phyloP scores from a whole-genome alignment of 331 rosid genomes.

The Acacia concinna region DNA sequence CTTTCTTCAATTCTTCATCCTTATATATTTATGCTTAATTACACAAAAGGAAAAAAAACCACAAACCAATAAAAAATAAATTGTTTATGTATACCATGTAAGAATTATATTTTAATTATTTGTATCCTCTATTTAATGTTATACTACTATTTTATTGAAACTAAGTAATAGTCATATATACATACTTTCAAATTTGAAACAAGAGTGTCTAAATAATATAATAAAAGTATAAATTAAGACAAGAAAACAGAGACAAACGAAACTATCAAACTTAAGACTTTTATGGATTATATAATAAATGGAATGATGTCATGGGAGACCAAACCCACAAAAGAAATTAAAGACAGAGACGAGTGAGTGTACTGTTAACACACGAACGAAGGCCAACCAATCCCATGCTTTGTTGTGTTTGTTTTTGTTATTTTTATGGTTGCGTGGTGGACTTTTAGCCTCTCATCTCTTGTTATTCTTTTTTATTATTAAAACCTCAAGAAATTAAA shows the following conservation, averaged over 20 bases:
- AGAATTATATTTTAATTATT: no score
- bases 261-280: not conserved
- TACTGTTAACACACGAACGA: not conserved
- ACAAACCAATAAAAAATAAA: not conserved
- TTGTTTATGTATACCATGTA: no score
- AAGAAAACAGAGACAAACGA: not conserved
- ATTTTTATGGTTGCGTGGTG: constrained; percentile 24
- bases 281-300: not conserved
- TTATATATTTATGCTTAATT: not conserved
- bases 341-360: constrained; percentile 7
- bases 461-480: not conserved
- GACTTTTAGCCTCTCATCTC: constrained; percentile 8
- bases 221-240: not conserved
- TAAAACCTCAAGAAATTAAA: not conserved
- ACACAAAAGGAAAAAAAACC: not conserved
- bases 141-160: no score
- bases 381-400: not conserved
- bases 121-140: no score
- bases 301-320: not conserved
- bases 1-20: not conserved
- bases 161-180: not conserved
- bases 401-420: not conserved
- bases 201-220: not conserved
- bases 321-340: not conserved
- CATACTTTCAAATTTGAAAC: not conserved